These are phyloP conservation scores for Colletotrichum australisinense DNA, from an alignment of 2,329 filamentous ascomycete genomes.

Conservation along the genomic window DNA sequence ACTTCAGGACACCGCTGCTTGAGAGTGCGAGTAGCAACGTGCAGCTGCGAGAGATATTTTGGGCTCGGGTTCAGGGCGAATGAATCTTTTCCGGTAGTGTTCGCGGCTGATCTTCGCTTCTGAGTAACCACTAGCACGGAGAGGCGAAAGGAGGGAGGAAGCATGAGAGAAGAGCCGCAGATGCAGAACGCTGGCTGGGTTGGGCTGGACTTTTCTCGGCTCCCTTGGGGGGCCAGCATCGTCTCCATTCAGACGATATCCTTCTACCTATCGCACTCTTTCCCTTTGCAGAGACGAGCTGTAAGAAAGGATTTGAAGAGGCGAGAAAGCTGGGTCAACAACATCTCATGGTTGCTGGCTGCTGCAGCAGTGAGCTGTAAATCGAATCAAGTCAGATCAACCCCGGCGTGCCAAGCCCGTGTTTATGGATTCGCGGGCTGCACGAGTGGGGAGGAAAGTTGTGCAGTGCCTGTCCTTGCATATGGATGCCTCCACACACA, in stretches of 20 bases:
- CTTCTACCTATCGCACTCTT: conserved; percentile 7
- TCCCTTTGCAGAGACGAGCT: conserved; percentile 12
- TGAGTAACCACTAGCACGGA: neutral
- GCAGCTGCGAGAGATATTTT: conserved; percentile 30
- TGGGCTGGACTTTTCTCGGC: neutral
- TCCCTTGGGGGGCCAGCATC: neutral
- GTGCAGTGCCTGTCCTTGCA: conserved; percentile 23
- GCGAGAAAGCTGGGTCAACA: neutral
- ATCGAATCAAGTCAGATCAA: conserved; percentile 26
- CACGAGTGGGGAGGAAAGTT: conserved; percentile 18
- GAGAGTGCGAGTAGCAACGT: conserved; percentile 13
- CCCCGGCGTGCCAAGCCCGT: conserved; percentile 34
- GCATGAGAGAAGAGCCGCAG: conserved; percentile 29
- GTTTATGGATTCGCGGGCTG: conserved; percentile 27
- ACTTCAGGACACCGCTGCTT: conserved; percentile 35
- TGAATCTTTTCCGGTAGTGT: conserved; percentile 2
- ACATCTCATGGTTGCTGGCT: conserved; percentile 16
- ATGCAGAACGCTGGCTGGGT: neutral
- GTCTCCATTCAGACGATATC: neutral
- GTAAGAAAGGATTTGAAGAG: conserved; percentile 6
- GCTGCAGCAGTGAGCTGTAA: conserved; percentile 31
- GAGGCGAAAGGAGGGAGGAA: neutral
- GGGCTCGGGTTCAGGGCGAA: conserved; percentile 5
- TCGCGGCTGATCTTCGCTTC: conserved; percentile 28
- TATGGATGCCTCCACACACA: conserved; percentile 19